phyloP scores from a whole-genome alignment of 108 stramenopile genomes.

The Cyclotella kingstonii region DNA sequence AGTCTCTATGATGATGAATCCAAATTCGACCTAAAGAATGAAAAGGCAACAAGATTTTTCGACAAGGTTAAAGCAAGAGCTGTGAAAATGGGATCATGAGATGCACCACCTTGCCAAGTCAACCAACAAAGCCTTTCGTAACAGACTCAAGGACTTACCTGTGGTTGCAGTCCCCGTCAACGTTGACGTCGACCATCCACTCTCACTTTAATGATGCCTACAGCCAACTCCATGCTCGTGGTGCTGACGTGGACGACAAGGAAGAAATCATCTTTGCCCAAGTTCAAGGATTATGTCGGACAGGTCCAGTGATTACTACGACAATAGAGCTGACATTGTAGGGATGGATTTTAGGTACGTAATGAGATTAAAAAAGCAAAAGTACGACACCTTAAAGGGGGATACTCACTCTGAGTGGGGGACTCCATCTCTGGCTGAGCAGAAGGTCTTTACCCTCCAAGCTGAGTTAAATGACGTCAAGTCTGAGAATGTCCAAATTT shows the following conservation, averaged over 20 bases:
- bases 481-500: background rate
- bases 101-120: constrained; percentile 10
- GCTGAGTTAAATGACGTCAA: background rate
- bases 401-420: constrained; percentile 7
- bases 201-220: constrained; percentile 2
- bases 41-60: background rate
- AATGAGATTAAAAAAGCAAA: background rate
- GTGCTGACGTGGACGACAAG: constrained; percentile 8
- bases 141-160: constrained; percentile 1
- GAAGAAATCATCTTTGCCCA: background rate
- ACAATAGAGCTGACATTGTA: background rate
- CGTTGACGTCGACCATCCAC: background rate
- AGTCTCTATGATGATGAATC: constrained; percentile 3
- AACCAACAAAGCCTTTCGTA: constrained; percentile 6
- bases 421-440: background rate
- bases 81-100: constrained; percentile 13
- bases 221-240: constrained; percentile 1
- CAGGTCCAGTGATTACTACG: constrained; percentile 1
- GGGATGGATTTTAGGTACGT: background rate
- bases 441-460: constrained; percentile 1
- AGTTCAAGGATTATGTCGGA: background rate
- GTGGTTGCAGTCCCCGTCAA: background rate
- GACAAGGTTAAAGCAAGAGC: background rate
- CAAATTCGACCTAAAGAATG: constrained; percentile 9
- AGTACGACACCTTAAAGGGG: background rate